Conservation (phyloP, 768 basidiomycete genomes). For the Lactarius hatsudake region DNA sequence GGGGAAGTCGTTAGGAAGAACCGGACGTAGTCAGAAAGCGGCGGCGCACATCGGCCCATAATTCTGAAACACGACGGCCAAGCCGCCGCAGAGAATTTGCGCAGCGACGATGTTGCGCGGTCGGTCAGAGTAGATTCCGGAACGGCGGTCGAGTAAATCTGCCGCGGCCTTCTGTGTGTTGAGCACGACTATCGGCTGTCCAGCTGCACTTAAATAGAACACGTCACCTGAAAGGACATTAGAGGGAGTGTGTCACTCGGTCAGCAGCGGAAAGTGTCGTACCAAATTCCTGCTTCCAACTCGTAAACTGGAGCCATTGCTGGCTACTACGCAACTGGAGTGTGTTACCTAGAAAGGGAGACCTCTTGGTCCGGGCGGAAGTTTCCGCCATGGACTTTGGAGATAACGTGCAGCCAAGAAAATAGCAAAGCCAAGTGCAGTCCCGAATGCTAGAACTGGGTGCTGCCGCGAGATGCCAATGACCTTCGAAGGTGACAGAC, state of each 20-base stretch:
- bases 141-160: slow-evolving; percentile 30
- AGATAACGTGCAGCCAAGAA: slow-evolving; percentile 14
- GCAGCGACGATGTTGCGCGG: slow-evolving; percentile 24
- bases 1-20: background rate
- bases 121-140: slow-evolving; percentile 24
- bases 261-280: background rate
- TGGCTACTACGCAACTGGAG: slow-evolving; percentile 19
- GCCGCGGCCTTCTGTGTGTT: slow-evolving; percentile 30
- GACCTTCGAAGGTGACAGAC: slow-evolving; percentile 4
- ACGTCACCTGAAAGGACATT: slow-evolving; percentile 18
- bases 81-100: slow-evolving; percentile 23
- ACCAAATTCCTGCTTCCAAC: slow-evolving; percentile 23
- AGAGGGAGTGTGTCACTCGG: background rate
- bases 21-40: too few relatives aligned
- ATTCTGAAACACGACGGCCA: slow-evolving; percentile 23
- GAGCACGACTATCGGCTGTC: slow-evolving; percentile 30
- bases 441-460: background rate
- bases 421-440: background rate
- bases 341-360: slow-evolving; percentile 21
- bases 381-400: slow-evolving; percentile 25
- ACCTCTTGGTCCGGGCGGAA: slow-evolving; percentile 23
- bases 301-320: slow-evolving; percentile 24
- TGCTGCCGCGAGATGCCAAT: background rate
- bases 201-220: slow-evolving; percentile 25
- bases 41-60: slow-evolving; percentile 21